Percentiles rank a stretch among this genome's conserved stretches.
Conservation (phyloP, 495 filamentous ascomycete genomes). For the Trichoderma gamsii region DNA sequence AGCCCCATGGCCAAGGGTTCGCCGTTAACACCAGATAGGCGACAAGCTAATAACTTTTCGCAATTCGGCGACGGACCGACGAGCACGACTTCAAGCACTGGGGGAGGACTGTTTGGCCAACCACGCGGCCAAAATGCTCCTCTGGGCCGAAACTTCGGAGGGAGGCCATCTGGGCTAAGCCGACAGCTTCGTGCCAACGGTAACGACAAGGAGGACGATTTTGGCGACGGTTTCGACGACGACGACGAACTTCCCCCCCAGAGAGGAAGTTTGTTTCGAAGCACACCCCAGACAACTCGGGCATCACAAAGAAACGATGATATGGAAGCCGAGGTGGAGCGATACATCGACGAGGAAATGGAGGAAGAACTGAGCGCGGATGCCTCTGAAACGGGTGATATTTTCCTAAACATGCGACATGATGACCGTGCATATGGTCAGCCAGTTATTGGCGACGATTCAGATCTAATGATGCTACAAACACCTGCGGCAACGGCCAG, state of each 20-base stretch:
- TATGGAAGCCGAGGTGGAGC: constrained; percentile 26
- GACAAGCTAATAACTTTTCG: constrained; percentile 20
- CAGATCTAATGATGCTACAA: constrained; percentile 40
- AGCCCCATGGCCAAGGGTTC: constrained; percentile 21
- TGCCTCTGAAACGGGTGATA: constrained; percentile 23
- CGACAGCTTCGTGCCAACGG: constrained; percentile 31
- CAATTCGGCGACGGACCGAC: constrained; percentile 48
- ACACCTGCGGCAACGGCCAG: constrained; percentile 43
- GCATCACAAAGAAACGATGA: constrained; percentile 22
- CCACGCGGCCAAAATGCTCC: constrained; percentile 36
- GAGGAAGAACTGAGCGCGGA: constrained; percentile 27
- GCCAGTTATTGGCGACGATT: constrained; percentile 26
- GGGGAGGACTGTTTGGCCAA: constrained; percentile 30
- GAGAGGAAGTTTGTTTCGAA: constrained; percentile 27
- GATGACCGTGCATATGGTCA: constrained; percentile 17
- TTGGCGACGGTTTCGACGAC: constrained; percentile 28
- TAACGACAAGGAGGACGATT: constrained; percentile 29
- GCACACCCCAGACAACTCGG: background rate
- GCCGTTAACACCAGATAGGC: constrained; percentile 28
- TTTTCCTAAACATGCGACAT: constrained; percentile 29
- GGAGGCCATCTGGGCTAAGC: constrained; percentile 32
- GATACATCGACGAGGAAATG: constrained; percentile 27
- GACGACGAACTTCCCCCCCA: constrained; percentile 33
- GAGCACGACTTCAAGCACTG: constrained; percentile 42
- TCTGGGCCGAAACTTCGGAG: constrained; percentile 36